Evolutionary conservation across 2,329 filamentous ascomycete species (phyloP).

Genomic region (Colletotrichum echinochloae): DNA sequence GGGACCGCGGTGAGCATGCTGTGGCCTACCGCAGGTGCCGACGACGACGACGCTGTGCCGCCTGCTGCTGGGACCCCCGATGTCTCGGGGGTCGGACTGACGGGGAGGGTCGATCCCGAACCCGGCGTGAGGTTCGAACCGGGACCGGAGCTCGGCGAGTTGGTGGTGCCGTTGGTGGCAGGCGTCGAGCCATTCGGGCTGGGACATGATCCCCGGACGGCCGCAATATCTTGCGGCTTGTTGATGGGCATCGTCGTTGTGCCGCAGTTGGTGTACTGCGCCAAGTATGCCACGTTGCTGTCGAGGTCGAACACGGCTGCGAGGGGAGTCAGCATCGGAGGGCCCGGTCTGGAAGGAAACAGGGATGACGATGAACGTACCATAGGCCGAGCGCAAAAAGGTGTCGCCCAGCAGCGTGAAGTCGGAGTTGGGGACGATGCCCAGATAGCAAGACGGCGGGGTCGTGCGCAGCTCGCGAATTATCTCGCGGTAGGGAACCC

Average conservation of each 20-base stretch:
- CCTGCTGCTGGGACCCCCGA: constrained; percentile 17
- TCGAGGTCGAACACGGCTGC: constrained; percentile 65
- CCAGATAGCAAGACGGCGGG: constrained; percentile 59
- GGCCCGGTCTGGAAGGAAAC: background rate
- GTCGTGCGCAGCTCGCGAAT: constrained; percentile 51
- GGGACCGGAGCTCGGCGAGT: background rate
- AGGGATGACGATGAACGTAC: constrained; percentile 47
- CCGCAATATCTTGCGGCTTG: constrained; percentile 30
- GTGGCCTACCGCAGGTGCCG: background rate
- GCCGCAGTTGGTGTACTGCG: constrained; percentile 65
- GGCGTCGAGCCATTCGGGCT: background rate
- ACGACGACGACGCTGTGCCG: constrained; percentile 14
- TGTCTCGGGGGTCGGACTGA: constrained; percentile 9
- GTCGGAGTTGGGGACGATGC: constrained; percentile 59
- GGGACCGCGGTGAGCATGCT: constrained; percentile 1
- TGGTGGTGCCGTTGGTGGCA: constrained; percentile 20
- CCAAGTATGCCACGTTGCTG: constrained; percentile 60
- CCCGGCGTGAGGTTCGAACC: background rate
- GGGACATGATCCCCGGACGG: constrained; percentile 32
- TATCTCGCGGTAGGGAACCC: constrained; percentile 63
- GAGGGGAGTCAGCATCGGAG: background rate
- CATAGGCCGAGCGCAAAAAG: constrained; percentile 67
- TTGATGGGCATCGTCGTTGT: constrained; percentile 44
- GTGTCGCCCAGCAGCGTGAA: constrained; percentile 70
- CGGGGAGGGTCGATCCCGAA: constrained; percentile 4